Conservation (phyloP, 169 alveolate genomes). For the Fabrea salina region DNA sequence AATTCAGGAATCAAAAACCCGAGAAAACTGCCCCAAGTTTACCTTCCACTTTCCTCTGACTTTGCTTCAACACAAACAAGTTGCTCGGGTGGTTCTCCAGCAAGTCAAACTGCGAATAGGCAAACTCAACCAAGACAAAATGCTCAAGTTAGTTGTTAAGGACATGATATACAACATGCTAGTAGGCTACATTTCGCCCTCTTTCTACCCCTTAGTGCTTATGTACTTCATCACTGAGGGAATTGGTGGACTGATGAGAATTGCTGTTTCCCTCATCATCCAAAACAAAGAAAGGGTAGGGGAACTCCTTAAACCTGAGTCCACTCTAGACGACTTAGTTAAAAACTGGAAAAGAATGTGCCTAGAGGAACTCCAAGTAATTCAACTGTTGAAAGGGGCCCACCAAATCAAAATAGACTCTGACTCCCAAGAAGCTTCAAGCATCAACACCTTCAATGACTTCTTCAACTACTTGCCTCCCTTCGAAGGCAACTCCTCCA, state of each 20-base stretch:
- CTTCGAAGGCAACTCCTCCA: neutral
- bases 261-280: neutral
- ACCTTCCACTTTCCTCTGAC: neutral
- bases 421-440: neutral
- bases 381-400: no score
- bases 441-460: neutral
- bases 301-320: neutral
- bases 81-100: neutral
- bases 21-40: neutral
- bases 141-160: neutral
- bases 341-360: neutral
- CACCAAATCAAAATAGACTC: no score
- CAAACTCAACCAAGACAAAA: neutral
- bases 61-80: neutral
- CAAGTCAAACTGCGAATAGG: neutral
- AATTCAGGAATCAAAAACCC: neutral
- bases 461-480: neutral
- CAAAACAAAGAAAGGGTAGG: neutral
- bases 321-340: neutral
- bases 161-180: neutral
- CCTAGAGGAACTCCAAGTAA: no score
- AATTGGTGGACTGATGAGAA: no score
- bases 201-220: neutral
- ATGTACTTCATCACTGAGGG: conserved; percentile 11
- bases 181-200: conserved; percentile 17